Percentiles rank a stretch among this genome's conserved stretches.
These are phyloP conservation scores for Ceratocystis smalleyi DNA, from an alignment of 2,329 filamentous ascomycete species.

Conservation along the genomic window DNA sequence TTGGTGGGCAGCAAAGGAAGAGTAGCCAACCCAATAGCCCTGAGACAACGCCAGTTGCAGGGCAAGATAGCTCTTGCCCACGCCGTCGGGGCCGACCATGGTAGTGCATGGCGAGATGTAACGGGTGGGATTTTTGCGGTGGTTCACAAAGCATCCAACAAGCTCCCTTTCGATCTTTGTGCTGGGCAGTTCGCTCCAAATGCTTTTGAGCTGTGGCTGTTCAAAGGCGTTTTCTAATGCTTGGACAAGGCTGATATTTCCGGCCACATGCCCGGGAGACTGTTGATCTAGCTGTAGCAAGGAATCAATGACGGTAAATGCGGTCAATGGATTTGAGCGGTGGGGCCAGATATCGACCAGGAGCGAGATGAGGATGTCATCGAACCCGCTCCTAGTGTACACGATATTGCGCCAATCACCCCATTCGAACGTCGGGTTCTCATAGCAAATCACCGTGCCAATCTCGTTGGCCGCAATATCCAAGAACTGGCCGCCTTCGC, in stretches of 20 bases:
- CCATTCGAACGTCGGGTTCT: slow-evolving; percentile 15
- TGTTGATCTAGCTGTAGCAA: slow-evolving; percentile 11
- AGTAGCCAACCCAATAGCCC: slow-evolving; percentile 12
- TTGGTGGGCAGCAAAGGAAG: slow-evolving; percentile 6
- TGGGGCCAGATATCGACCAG: slow-evolving; percentile 13
- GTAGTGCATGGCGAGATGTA: slow-evolving; percentile 13
- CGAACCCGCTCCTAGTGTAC: slow-evolving; percentile 13
- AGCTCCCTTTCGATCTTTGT: slow-evolving; percentile 3
- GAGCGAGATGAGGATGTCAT: slow-evolving; percentile 10
- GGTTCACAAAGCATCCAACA: slow-evolving; percentile 6
- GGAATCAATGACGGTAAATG: slow-evolving; percentile 10
- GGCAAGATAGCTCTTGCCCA: slow-evolving; percentile 12
- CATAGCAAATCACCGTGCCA: slow-evolving; percentile 10
- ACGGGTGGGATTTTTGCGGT: slow-evolving; percentile 12
- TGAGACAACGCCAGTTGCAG: slow-evolving; percentile 12
- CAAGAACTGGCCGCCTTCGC: slow-evolving; percentile 13
- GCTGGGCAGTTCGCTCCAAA: slow-evolving; percentile 14
- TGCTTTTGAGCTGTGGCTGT: slow-evolving; percentile 8
- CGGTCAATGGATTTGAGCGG: neutral
- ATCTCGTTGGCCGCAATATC: slow-evolving; percentile 16
- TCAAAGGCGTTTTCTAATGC: slow-evolving; percentile 13
- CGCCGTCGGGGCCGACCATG: slow-evolving; percentile 12
- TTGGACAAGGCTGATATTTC: neutral
- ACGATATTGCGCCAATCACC: slow-evolving; percentile 15
- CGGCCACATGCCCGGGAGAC: neutral